Conservation (phyloP, 345 rosid species). For the Euphorbia peplus region DNA sequence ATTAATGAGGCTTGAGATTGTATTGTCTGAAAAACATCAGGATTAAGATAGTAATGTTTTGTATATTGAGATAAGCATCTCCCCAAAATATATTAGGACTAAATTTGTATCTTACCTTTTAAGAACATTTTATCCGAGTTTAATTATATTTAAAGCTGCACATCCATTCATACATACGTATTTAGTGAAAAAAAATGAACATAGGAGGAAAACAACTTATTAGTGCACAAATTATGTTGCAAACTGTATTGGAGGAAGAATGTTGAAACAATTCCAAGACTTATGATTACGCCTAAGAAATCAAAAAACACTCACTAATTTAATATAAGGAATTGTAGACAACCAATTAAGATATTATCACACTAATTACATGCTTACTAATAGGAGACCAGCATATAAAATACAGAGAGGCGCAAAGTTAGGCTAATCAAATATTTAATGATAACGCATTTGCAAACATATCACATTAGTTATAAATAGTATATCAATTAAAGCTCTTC, state of each 20-base stretch:
- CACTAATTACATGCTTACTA: constrained; percentile 9
- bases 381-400: constrained; percentile 21
- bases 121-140: too few species aligned
- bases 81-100: too few species aligned
- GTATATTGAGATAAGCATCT: too few species aligned
- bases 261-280: neutral
- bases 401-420: constrained; percentile 1
- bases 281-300: neutral
- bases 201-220: neutral
- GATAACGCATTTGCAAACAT: neutral
- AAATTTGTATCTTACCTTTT: too few species aligned
- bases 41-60: too few species aligned
- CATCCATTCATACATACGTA: too few species aligned
- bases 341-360: neutral
- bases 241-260: constrained; percentile 4
- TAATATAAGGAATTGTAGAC: neutral
- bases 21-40: too few species aligned
- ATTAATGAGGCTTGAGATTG: too few species aligned
- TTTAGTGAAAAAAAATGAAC: too few species aligned
- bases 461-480: neutral
- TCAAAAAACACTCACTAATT: neutral
- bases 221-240: constrained; percentile 2
- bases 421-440: constrained; percentile 10
- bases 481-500: neutral
- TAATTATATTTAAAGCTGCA: too few species aligned